A percentile compares a stretch with the other conserved stretches of the same genome.
Conservation (phyloP, 495 filamentous ascomycete genomes). For the Cetradonia linearis region DNA sequence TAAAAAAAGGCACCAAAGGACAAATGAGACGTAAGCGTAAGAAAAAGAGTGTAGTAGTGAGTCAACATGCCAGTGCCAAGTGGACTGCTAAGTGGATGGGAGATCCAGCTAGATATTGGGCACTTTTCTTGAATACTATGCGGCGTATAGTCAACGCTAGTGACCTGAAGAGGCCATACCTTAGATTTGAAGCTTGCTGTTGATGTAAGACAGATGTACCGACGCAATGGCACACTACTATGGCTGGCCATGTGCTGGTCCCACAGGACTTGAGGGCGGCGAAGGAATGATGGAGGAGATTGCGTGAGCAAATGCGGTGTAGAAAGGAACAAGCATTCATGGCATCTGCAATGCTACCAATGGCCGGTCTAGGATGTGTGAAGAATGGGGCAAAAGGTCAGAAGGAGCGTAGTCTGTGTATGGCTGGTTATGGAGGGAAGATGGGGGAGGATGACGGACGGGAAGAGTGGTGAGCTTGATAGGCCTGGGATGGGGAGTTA, state of each 20-base stretch:
- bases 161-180: constrained; percentile 5
- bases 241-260: constrained; percentile 7
- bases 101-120: background rate
- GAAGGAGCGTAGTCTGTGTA: background rate
- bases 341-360: constrained; percentile 11
- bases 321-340: constrained; percentile 4
- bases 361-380: background rate
- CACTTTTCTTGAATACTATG: background rate
- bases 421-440: background rate
- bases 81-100: constrained; percentile 2
- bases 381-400: constrained; percentile 3
- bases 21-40: constrained; percentile 6
- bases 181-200: background rate
- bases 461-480: constrained; percentile 2
- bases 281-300: background rate
- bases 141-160: background rate
- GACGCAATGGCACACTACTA: background rate
- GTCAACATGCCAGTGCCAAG: background rate
- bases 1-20: background rate
- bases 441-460: background rate
- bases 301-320: constrained; percentile 2
- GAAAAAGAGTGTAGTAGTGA: background rate
- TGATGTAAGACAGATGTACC: constrained; percentile 4
- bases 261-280: constrained; percentile 1
- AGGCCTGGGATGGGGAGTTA: constrained; percentile 7